phyloP scores from a whole-genome alignment of 768 basidiomycete genomes.

The Lactifluus echinatus region DNA sequence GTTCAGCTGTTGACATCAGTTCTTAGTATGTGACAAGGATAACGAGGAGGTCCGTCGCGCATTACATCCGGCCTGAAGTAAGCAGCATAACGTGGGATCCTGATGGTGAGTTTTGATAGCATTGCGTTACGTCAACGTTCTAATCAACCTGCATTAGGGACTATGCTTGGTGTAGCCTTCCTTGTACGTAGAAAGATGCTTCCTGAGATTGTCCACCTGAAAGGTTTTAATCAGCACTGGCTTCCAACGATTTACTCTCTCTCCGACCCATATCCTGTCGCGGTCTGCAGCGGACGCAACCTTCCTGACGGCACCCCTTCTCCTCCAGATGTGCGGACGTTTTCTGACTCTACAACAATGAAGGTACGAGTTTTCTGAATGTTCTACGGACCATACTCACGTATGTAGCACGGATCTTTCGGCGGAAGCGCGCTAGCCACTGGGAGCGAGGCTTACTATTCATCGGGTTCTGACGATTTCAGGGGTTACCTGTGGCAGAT shows the following conservation, averaged over 20 bases:
- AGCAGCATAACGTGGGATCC: slow-evolving; percentile 63
- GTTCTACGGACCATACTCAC: background rate
- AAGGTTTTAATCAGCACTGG: slow-evolving; percentile 40
- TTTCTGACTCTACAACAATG: slow-evolving; percentile 69
- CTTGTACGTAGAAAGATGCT: slow-evolving; percentile 36
- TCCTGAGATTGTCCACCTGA: background rate
- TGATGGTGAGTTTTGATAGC: slow-evolving; percentile 39
- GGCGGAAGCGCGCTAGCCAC: slow-evolving; percentile 42
- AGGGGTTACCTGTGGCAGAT: slow-evolving; percentile 72
- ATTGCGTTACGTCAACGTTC: background rate
- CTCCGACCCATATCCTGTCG: slow-evolving; percentile 60
- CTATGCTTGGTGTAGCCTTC: slow-evolving; percentile 55
- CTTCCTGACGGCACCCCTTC: slow-evolving; percentile 47
- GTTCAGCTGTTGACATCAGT: slow-evolving; percentile 16
- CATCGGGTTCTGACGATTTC: slow-evolving; percentile 80
- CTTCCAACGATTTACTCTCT: slow-evolving; percentile 63
- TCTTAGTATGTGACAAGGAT: slow-evolving; percentile 38
- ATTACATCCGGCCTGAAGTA: slow-evolving; percentile 53
- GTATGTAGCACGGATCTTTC: slow-evolving; percentile 61
- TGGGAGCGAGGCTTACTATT: slow-evolving; percentile 50
- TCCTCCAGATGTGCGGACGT: slow-evolving; percentile 41
- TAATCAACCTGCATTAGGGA: slow-evolving; percentile 35
- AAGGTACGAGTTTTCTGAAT: slow-evolving; percentile 39
- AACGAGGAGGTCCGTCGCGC: slow-evolving; percentile 32
- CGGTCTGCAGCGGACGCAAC: slow-evolving; percentile 52